phyloP scores from a whole-genome alignment of 2,329 filamentous ascomycete species.

The Pseudogymnoascus sp. region DNA sequence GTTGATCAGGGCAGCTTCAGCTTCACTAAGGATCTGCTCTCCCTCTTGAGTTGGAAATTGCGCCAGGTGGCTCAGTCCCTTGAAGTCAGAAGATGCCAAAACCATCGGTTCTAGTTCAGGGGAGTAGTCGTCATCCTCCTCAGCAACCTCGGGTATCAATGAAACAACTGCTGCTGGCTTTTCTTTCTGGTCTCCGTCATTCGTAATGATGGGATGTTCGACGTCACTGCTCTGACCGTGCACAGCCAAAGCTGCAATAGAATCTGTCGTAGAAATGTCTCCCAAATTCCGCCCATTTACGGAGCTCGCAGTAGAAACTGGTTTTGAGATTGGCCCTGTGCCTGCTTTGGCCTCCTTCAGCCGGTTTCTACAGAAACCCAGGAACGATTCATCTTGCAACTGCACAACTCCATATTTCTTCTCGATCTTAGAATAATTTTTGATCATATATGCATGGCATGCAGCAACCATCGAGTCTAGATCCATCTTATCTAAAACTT shows the following conservation, averaged over 20 bases:
- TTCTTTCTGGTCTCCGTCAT: background rate
- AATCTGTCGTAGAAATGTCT: background rate
- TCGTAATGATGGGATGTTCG: background rate
- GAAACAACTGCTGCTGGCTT: background rate
- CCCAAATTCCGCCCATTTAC: background rate
- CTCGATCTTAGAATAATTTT: background rate
- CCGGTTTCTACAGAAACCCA: background rate
- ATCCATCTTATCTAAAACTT: background rate
- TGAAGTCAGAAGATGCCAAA: background rate
- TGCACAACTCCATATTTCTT: background rate
- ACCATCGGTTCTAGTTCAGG: background rate
- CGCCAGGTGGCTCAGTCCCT: too few relatives aligned
- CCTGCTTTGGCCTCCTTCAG: conserved; percentile 3
- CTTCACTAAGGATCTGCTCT: background rate
- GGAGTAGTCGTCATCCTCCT: background rate
- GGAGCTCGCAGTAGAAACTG: background rate
- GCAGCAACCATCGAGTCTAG: background rate
- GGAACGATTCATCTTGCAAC: background rate
- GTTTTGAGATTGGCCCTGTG: background rate
- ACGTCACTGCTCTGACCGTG: background rate
- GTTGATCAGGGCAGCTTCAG: background rate
- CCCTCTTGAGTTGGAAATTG: background rate
- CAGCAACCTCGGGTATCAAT: background rate
- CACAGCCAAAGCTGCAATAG: background rate
- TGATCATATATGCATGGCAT: background rate